These are phyloP conservation scores for Colletotrichum nymphaeae DNA, from an alignment of 2,329 filamentous ascomycete species.

Conservation along the genomic window DNA sequence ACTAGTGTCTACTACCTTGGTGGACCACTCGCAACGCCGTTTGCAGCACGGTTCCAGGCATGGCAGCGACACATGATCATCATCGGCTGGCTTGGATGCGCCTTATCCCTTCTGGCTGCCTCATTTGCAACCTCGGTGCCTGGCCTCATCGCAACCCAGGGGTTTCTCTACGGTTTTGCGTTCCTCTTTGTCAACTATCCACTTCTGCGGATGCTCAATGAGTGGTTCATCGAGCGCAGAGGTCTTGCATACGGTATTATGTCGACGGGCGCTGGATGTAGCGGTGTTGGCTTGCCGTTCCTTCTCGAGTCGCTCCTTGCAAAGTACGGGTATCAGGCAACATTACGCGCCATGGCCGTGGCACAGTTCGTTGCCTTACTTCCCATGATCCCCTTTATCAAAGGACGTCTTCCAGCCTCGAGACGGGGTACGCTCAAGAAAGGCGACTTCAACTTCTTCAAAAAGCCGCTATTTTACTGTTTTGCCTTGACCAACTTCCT, in stretches of 20 bases:
- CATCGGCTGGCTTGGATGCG: conserved; percentile 11
- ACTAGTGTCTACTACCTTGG: conserved; percentile 41
- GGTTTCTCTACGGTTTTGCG: conserved; percentile 44
- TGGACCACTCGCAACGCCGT: conserved; percentile 39
- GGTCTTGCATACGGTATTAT: conserved; percentile 62
- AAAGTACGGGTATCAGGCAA: conserved; percentile 52
- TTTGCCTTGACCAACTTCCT: conserved; percentile 62
- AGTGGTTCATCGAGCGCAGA: conserved; percentile 59
- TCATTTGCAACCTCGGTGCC: conserved; percentile 40
- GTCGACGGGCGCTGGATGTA: conserved; percentile 57
- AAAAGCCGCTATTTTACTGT: conserved; percentile 40
- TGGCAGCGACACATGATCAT: conserved; percentile 29
- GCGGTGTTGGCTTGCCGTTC: conserved; percentile 61
- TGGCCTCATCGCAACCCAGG: conserved; percentile 41
- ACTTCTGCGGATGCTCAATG: conserved; percentile 52
- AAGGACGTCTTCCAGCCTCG: conserved; percentile 53
- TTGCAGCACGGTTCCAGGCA: conserved; percentile 38
- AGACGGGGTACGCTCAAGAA: conserved; percentile 38
- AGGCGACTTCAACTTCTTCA: conserved; percentile 39
- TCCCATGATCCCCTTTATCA: conserved; percentile 54
- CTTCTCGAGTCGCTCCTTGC: conserved; percentile 54
- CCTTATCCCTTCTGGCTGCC: background rate
- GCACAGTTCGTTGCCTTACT: conserved; percentile 49
- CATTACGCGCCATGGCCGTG: conserved; percentile 53
- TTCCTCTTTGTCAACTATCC: conserved; percentile 53